Percentiles rank a stretch among this genome's conserved stretches.
Evolutionary conservation across 148 eudicot genomes (phyloP).

Genomic region (Rhododendron ovatum): DNA sequence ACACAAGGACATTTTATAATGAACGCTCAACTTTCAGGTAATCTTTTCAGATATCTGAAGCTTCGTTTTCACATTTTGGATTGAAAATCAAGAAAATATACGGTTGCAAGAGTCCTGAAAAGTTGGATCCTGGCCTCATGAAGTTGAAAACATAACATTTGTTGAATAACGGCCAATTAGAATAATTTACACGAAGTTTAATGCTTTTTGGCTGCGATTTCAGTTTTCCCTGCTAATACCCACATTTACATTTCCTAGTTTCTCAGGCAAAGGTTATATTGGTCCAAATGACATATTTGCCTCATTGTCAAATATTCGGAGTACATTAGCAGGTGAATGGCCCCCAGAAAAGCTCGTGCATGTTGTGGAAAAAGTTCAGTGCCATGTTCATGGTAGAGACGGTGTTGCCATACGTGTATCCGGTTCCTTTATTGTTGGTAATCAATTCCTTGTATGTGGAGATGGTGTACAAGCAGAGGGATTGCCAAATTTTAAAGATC

Average conservation of each 20-base stretch:
- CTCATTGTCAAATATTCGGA: constrained; percentile 52
- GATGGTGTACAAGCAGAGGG: constrained; percentile 92
- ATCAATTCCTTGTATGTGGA: constrained; percentile 85
- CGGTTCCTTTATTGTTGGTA: constrained; percentile 81
- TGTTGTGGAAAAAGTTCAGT: constrained; percentile 85
- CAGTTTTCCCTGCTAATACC: constrained; percentile 13
- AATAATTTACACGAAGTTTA: not conserved
- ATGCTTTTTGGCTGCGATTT: not conserved
- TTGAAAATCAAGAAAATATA: not conserved
- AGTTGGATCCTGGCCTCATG: not conserved
- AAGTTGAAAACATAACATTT: not conserved
- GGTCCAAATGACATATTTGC: constrained; percentile 58
- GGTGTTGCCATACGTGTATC: constrained; percentile 82
- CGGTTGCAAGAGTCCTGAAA: not conserved
- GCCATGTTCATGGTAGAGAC: constrained; percentile 72
- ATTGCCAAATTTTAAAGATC: constrained; percentile 78
- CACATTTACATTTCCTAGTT: constrained; percentile 36
- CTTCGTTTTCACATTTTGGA: not conserved
- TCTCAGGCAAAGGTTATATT: constrained; percentile 55
- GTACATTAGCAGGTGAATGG: constrained; percentile 79
- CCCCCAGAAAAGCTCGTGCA: constrained; percentile 89
- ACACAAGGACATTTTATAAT: constrained; percentile 56
- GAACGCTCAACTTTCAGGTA: constrained; percentile 73
- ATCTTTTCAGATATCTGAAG: not conserved
- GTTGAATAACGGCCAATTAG: not conserved